Percentiles rank a stretch among this genome's conserved stretches.
These are phyloP conservation scores for Tolypocladium paradoxum DNA, from an alignment of 2,329 filamentous ascomycete genomes.

Conservation along the genomic window DNA sequence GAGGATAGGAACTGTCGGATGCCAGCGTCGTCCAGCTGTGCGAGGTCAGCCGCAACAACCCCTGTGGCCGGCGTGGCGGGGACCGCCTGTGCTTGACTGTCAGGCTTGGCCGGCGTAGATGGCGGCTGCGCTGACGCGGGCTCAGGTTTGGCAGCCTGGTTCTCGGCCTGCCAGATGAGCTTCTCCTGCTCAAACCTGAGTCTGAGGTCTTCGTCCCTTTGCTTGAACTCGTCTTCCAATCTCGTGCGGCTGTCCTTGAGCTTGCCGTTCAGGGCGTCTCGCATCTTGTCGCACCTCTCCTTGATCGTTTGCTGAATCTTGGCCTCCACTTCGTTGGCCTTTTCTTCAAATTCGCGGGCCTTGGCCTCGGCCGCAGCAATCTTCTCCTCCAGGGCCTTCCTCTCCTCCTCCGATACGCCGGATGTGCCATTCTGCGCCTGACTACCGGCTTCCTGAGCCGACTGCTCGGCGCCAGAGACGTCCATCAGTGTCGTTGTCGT, in stretches of 20 bases:
- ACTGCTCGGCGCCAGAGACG: neutral
- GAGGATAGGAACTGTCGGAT: constrained; percentile 45
- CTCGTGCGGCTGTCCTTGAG: constrained; percentile 53
- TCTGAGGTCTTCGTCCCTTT: constrained; percentile 41
- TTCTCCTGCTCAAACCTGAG: constrained; percentile 52
- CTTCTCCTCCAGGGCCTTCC: constrained; percentile 50
- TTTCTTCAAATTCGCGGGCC: constrained; percentile 53
- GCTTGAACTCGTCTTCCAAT: constrained; percentile 41
- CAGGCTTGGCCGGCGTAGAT: constrained; percentile 27
- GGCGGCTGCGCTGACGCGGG: constrained; percentile 13
- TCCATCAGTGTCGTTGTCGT: constrained; percentile 10
- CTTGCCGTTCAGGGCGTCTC: constrained; percentile 55
- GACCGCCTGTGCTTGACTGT: constrained; percentile 10
- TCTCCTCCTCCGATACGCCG: constrained; percentile 44
- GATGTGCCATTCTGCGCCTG: constrained; percentile 10
- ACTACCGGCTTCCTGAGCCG: neutral
- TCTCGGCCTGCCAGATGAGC: constrained; percentile 49
- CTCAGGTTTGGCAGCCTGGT: constrained; percentile 13
- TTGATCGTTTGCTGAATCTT: constrained; percentile 51
- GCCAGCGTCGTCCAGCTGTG: constrained; percentile 41
- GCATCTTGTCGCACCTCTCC: constrained; percentile 58
- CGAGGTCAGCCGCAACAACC: constrained; percentile 29
- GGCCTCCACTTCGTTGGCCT: constrained; percentile 53
- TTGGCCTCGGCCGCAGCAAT: constrained; percentile 49
- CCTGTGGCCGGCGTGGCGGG: constrained; percentile 24